Percentiles rank a stretch among this genome's conserved stretches.
Evolutionary conservation across 257 asterid species (phyloP).

Genomic region (Avicennia marina): DNA sequence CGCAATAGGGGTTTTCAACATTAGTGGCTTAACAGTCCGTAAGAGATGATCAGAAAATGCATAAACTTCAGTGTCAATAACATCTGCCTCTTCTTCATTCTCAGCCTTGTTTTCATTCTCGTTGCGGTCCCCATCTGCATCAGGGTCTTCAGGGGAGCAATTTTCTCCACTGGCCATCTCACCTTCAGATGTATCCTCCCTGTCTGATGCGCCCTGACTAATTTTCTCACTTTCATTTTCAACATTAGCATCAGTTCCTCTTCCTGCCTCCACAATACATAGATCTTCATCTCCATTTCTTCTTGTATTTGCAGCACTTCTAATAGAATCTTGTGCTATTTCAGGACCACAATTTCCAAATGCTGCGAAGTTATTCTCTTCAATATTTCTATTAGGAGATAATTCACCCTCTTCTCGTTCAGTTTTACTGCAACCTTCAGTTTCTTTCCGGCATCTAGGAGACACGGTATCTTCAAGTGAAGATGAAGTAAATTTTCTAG

Average conservation of each 20-base stretch:
- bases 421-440: conserved; percentile 14
- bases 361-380: conserved; percentile 36
- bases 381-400: conserved; percentile 55
- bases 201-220: conserved; percentile 58
- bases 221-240: conserved; percentile 52
- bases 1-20: conserved; percentile 28
- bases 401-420: conserved; percentile 78
- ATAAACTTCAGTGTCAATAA: conserved; percentile 44
- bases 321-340: conserved; percentile 28
- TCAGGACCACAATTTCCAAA: conserved; percentile 23
- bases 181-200: conserved; percentile 74
- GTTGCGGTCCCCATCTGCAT: conserved; percentile 50
- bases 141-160: conserved; percentile 41
- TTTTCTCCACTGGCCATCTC: conserved; percentile 79
- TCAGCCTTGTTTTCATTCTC: conserved; percentile 44
- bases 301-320: conserved; percentile 26
- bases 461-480: conserved; percentile 31
- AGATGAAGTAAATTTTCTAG: conserved; percentile 32
- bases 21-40: conserved; percentile 62
- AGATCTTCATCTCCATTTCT: conserved; percentile 27
- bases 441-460: conserved; percentile 25
- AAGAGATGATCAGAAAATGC: conserved; percentile 41
- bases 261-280: conserved; percentile 30
- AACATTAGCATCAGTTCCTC: conserved; percentile 41
- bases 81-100: conserved; percentile 79